Evolutionary conservation across 441 rosid genomes (phyloP).

Genomic region (Sinapis alba): DNA sequence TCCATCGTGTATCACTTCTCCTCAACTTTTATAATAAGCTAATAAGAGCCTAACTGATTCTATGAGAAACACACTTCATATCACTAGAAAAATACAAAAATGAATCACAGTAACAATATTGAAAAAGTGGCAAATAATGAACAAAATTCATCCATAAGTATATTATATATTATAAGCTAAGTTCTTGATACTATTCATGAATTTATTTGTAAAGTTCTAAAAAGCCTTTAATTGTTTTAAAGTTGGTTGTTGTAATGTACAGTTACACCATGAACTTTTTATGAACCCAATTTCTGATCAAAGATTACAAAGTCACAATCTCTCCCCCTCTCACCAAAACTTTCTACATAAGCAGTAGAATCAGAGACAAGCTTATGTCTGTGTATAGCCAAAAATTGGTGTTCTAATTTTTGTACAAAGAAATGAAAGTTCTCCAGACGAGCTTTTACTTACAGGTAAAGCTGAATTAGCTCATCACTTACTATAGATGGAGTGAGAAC

Average conservation of each 20-base stretch:
- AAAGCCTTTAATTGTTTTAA: background rate
- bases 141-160: background rate
- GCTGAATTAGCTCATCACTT: conserved; percentile 87
- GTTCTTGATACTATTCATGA: background rate
- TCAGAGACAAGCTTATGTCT: background rate
- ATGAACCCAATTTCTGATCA: background rate
- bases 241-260: background rate
- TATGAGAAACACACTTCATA: background rate
- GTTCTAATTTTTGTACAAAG: conserved; percentile 11
- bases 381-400: background rate
- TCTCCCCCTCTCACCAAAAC: background rate
- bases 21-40: background rate
- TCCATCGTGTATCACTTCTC: background rate
- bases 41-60: background rate
- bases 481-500: conserved; percentile 91
- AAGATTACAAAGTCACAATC: conserved; percentile 7
- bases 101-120: background rate
- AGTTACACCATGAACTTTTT: background rate
- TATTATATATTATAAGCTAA: background rate
- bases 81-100: background rate
- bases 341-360: background rate
- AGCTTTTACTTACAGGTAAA: conserved; percentile 54
- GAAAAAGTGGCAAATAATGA: background rate
- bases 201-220: background rate
- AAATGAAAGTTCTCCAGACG: conserved; percentile 4